Base-by-base conservation (phyloP, 108 stramenopile species). In the Skeletonema potamos region DNA sequence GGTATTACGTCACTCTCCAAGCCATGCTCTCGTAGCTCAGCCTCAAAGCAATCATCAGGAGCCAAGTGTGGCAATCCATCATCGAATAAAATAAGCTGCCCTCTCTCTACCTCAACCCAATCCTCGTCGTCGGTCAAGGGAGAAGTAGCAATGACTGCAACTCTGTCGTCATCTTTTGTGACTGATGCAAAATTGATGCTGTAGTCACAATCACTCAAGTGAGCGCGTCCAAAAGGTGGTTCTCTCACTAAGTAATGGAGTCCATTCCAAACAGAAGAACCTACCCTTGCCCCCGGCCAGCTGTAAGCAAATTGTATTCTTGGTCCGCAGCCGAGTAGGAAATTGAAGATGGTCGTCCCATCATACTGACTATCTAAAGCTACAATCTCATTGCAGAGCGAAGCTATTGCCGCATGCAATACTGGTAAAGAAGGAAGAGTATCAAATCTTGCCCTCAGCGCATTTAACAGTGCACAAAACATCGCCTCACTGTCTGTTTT, bases 401-500 rank as follows among this genome's bases (percentile, higher is more conserved):
- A 41, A 57, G 74, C 64, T 22, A 95, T 56, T 26, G 79, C 66
- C 27, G 81, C 82, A 67, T 91, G 85, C 54, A 95, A 72, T 6
- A 89, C 85, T 1, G 88, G 89, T 28, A 91, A 66, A 55, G 82
- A 85, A 9, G 92, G 89, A 27, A 92, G 56, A 1, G 77, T 81
- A 6, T 73, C 69, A 73, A 91, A 95, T 66, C 86, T 55, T 26
- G 82, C 75, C 41, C 85, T 66, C 51, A 95, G 79, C 30, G 84
- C 84, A 76, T 95, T 93, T 24, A 93, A 69, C 69, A 93, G 86
- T 60, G 84, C 75, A 66, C 89, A 90, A 78, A 93, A 93, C n/a
- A 87, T 68, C 0, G 82, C 81, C 76, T 96, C 95, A 17, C 78
- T 81, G 74, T 96, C 95, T 2, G 95, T 96, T 48, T 82, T 83